Conservation (phyloP, 768 basidiomycete genomes). For the Paxillus ammoniavirescens region DNA sequence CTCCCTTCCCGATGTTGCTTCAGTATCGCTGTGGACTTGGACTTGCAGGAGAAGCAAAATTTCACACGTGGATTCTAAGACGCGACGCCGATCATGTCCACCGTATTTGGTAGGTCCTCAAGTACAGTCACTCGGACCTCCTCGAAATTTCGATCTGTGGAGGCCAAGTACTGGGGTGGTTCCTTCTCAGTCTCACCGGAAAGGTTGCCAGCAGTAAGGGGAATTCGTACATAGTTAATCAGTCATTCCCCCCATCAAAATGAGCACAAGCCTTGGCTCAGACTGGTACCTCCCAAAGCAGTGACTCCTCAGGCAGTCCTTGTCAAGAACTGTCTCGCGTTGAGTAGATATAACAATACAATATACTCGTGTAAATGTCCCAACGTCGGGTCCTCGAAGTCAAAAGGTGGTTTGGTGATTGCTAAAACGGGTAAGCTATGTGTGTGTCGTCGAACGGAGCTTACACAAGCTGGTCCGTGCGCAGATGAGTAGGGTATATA, state of each 20-base stretch:
- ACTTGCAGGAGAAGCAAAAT: constrained; percentile 2
- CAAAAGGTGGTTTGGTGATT: too few relatives aligned
- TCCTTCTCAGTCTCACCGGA: constrained; percentile 49
- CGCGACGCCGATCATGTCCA: neutral
- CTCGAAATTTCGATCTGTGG: neutral
- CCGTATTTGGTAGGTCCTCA: neutral
- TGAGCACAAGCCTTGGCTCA: too few relatives aligned
- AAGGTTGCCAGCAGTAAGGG: constrained; percentile 35
- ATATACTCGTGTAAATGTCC: too few relatives aligned
- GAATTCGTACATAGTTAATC: too few relatives aligned
- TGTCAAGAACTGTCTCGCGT: too few relatives aligned
- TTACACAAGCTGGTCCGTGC: constrained; percentile 26
- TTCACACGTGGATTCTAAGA: constrained; percentile 2
- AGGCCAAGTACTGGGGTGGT: constrained; percentile 39
- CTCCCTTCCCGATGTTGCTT: neutral
- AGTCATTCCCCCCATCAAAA: too few relatives aligned
- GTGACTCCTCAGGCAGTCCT: too few relatives aligned
- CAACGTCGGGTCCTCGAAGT: too few relatives aligned
- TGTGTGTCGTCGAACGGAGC: neutral
- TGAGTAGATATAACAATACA: too few relatives aligned
- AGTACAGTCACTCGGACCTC: too few relatives aligned
- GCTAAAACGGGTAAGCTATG: constrained; percentile 1
- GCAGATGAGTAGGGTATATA: constrained; percentile 28
- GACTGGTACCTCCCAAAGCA: too few relatives aligned
- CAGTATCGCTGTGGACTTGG: neutral